A percentile compares a stretch with the other conserved stretches of the same genome.
These are phyloP conservation scores for Udeniomyces megalosporus DNA, from an alignment of 768 basidiomycete genomes.

Conservation along the genomic window DNA sequence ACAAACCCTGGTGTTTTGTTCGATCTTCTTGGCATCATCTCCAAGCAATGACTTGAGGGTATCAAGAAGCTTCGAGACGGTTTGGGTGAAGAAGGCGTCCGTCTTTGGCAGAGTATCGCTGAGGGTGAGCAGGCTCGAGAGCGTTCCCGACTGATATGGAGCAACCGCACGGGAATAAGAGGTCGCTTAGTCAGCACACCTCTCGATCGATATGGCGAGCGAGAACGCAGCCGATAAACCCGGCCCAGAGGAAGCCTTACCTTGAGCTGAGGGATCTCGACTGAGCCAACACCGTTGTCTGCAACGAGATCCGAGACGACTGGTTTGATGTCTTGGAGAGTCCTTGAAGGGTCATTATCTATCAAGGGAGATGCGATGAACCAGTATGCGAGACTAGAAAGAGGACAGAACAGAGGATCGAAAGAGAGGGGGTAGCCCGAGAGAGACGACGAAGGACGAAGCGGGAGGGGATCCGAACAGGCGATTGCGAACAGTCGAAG, in stretches of 20 bases:
- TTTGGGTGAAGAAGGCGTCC: slow-evolving; percentile 68
- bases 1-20: slow-evolving; percentile 23
- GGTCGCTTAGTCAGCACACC: no score
- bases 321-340: slow-evolving; percentile 47
- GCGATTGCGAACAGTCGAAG: slow-evolving; percentile 60
- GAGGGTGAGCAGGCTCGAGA: slow-evolving; percentile 69
- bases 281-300: slow-evolving; percentile 36
- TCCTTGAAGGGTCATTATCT: slow-evolving; percentile 66
- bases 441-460: background rate
- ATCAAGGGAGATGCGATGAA: slow-evolving; percentile 61
- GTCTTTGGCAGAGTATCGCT: slow-evolving; percentile 89
- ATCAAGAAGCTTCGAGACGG: slow-evolving; percentile 84
- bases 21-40: slow-evolving; percentile 43
- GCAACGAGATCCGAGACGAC: slow-evolving; percentile 36
- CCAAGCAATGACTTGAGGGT: slow-evolving; percentile 78
- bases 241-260: slow-evolving; percentile 31
- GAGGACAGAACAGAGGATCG: background rate
- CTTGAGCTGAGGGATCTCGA: slow-evolving; percentile 79
- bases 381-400: slow-evolving; percentile 60
- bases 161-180: background rate
- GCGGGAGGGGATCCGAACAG: slow-evolving; percentile 55
- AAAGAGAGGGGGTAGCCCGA: background rate
- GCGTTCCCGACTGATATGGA: slow-evolving; percentile 62
- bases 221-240: background rate
- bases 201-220: background rate